Evolutionary conservation across 495 filamentous ascomycete genomes (phyloP).

Genomic region (Venustampulla echinocandica): DNA sequence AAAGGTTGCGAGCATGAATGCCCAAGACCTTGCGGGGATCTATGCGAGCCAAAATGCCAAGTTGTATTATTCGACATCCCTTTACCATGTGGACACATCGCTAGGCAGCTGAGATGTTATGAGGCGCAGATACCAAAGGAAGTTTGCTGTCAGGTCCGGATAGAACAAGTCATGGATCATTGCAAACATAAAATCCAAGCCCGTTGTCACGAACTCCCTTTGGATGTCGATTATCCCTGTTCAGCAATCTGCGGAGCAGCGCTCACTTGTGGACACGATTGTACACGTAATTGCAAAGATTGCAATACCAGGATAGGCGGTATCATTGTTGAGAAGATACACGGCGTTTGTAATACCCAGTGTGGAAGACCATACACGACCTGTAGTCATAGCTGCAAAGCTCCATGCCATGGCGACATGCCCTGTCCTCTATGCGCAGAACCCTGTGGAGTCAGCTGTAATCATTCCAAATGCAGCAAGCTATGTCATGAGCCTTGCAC

Average conservation of each 20-base stretch:
- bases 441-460: conserved; percentile 53
- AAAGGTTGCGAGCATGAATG: conserved; percentile 55
- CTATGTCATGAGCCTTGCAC: conserved; percentile 55
- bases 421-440: conserved; percentile 45
- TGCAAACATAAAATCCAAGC: conserved; percentile 48
- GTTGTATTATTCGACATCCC: conserved; percentile 31
- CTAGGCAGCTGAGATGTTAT: conserved; percentile 42
- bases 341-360: conserved; percentile 39
- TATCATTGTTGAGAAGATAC: conserved; percentile 26
- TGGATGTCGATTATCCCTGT: conserved; percentile 34
- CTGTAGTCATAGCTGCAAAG: conserved; percentile 49
- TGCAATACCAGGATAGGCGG: conserved; percentile 35
- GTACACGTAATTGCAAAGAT: conserved; percentile 38
- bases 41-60: conserved; percentile 42
- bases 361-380: conserved; percentile 48
- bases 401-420: conserved; percentile 43
- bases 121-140: conserved; percentile 33
- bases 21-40: conserved; percentile 49
- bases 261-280: conserved; percentile 55
- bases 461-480: conserved; percentile 51
- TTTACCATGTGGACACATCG: conserved; percentile 53
- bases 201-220: conserved; percentile 41
- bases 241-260: conserved; percentile 32
- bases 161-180: conserved; percentile 36
- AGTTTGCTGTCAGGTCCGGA: conserved; percentile 31